Base-by-base conservation (phyloP, 1,284 basidiomycete species). In the Ceratobasidium sp. region DNA sequence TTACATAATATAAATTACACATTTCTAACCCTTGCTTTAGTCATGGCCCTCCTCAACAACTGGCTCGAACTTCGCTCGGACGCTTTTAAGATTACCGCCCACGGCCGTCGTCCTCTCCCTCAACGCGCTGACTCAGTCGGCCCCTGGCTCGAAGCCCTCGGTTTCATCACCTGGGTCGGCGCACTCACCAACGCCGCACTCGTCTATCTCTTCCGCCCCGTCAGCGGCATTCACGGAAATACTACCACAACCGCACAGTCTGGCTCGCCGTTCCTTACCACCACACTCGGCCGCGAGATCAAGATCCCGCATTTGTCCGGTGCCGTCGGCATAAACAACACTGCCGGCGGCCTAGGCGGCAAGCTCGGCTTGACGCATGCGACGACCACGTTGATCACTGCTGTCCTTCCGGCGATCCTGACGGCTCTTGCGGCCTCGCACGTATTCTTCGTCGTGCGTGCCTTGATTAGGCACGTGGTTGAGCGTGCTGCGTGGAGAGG, bases 51-150 rank as follows among this genome's bases (percentile, higher is more conserved):
- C 27, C 78, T 93, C 45, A 96, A 98, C 85, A 97, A 98, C 82
- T 89, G 96, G 82, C 86, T 99, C 78, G 98, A 99, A 84, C 84
- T 97, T 8, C 90, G 97, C 33, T 93, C 92, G 0, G 98, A 99
- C 82, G 96, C 97, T 1, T 93, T 97, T 87, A 99, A 99, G 86
- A 93, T 99, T 81, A 91, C 92, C 7, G 89, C 91, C 17, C 96
- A 98, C 80, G 88, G 90, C 65, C 89, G 95, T 14, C 88, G 96
- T 22, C 95, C 97, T 0, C 87, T 98, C 48, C 96, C 97, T 0
- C 84, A 87, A 17, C 90, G 97, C 9, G 92, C 93, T 14, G 96
- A 98, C 80, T 93, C 91, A 4, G 96, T 99, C 78, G 97, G 97
- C 0, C 93, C 96, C 0, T 99, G 97, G 97, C 88, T 99, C 51